Percentiles rank a stretch among this genome's conserved stretches.
Evolutionary conservation across 345 rosid species (phyloP).

Genomic region (Theobroma cacao): DNA sequence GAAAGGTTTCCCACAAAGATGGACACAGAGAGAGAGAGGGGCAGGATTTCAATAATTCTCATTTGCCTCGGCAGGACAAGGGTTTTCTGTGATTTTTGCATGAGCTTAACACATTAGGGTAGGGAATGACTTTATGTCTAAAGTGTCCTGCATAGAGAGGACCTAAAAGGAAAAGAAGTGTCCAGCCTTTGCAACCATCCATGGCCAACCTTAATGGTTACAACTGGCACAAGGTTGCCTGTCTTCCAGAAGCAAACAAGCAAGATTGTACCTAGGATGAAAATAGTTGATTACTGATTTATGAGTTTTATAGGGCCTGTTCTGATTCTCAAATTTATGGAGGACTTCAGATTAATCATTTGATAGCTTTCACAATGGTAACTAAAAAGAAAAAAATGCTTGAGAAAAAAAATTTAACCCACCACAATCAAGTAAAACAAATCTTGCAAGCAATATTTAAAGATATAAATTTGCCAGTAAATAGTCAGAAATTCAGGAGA

Average conservation of each 20-base stretch:
- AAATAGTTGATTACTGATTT: not conserved
- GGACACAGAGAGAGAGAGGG: too few species aligned
- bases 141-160: not conserved
- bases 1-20: too few species aligned
- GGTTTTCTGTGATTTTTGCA: not conserved
- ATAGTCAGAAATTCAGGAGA: not conserved
- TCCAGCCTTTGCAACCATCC: not conserved
- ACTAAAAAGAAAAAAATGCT: not conserved
- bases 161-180: not conserved
- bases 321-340: not conserved
- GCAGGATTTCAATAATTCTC: too few species aligned
- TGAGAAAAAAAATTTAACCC: not conserved
- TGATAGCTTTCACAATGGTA: not conserved
- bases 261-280: not conserved
- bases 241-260: not conserved
- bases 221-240: not conserved
- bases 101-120: not conserved
- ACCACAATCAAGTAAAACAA: too few species aligned
- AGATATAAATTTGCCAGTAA: not conserved
- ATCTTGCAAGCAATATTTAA: not conserved
- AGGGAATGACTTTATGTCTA: not conserved
- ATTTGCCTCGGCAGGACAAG: not conserved
- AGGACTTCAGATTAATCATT: not conserved
- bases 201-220: not conserved
- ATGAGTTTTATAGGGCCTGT: not conserved